phyloP scores from a whole-genome alignment of 2,329 filamentous ascomycete species.

The Aspergillus neoniger region DNA sequence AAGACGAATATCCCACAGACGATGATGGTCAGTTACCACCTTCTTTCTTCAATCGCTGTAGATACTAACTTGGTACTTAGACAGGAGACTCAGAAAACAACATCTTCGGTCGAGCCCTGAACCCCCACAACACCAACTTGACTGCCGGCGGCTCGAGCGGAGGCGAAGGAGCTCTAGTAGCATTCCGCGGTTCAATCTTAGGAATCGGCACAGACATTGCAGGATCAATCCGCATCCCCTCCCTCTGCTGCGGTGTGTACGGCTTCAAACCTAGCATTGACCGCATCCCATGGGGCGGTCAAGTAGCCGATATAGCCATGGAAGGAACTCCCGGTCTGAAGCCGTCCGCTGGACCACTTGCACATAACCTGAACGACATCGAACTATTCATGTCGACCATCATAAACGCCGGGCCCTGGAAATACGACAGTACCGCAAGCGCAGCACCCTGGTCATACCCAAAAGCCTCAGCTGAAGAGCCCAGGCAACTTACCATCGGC shows the following conservation, averaged over 20 bases:
- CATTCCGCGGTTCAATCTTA: conserved; percentile 58
- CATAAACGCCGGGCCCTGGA: conserved; percentile 46
- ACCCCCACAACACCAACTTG: conserved; percentile 60
- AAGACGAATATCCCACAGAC: conserved; percentile 70
- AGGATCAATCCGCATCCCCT: conserved; percentile 48
- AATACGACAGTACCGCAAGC: conserved; percentile 46
- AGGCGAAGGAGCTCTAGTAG: conserved; percentile 64
- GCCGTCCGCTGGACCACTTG: conserved; percentile 17
- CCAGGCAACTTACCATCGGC: conserved; percentile 33
- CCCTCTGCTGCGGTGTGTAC: conserved; percentile 52
- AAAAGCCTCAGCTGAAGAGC: not conserved
- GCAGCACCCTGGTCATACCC: conserved; percentile 51
- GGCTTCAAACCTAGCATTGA: conserved; percentile 49
- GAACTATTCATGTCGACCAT: conserved; percentile 44
- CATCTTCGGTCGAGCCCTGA: conserved; percentile 62
- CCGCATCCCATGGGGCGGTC: conserved; percentile 54
- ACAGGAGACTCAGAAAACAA: conserved; percentile 56
- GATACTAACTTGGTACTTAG: not conserved
- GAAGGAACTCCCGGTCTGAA: conserved; percentile 14
- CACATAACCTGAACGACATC: conserved; percentile 20
- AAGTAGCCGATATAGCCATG: conserved; percentile 24
- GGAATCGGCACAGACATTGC: conserved; percentile 64
- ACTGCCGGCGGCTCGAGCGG: conserved; percentile 66
- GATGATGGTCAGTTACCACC: conserved; percentile 20
- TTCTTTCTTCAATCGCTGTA: too few species aligned